phyloP scores from a whole-genome alignment of 495 filamentous ascomycete species.

The Bacidia rubella region DNA sequence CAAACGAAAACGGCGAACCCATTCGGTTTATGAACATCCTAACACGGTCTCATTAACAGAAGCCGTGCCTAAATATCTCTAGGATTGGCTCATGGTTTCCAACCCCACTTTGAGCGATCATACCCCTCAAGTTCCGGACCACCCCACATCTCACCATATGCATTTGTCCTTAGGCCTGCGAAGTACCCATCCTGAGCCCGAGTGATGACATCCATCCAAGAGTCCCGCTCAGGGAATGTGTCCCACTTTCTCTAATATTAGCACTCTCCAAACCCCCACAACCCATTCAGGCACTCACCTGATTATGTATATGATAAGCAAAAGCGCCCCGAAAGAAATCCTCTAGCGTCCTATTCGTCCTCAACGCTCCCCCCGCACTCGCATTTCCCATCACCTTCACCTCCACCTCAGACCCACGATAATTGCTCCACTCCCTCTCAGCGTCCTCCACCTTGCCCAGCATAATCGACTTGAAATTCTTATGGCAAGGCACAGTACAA shows the following conservation, averaged over 20 bases:
- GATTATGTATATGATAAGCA: constrained; percentile 47
- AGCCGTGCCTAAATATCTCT: neutral
- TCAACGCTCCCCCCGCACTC: constrained; percentile 12
- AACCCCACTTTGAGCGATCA: constrained; percentile 3
- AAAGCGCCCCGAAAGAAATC: constrained; percentile 44
- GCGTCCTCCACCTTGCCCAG: constrained; percentile 27
- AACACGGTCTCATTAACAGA: too few species aligned
- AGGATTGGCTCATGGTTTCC: neutral
- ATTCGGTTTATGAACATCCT: too few species aligned
- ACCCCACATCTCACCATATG: constrained; percentile 40
- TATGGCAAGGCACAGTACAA: constrained; percentile 41
- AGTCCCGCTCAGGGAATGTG: constrained; percentile 42
- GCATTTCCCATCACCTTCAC: constrained; percentile 7
- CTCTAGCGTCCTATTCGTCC: constrained; percentile 40
- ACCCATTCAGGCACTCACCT: constrained; percentile 26
- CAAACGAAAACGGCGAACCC: too few species aligned
- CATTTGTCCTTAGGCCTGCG: constrained; percentile 30
- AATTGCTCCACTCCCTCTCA: constrained; percentile 40
- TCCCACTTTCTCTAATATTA: constrained; percentile 24
- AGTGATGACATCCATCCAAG: constrained; percentile 41
- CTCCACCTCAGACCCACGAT: constrained; percentile 24
- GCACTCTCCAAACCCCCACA: neutral
- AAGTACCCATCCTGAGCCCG: constrained; percentile 44
- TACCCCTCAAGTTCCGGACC: constrained; percentile 23
- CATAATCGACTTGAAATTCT: constrained; percentile 39